Evolutionary conservation across 108 stramenopile genomes (phyloP).

Genomic region (Nannochloropsis granulata): DNA sequence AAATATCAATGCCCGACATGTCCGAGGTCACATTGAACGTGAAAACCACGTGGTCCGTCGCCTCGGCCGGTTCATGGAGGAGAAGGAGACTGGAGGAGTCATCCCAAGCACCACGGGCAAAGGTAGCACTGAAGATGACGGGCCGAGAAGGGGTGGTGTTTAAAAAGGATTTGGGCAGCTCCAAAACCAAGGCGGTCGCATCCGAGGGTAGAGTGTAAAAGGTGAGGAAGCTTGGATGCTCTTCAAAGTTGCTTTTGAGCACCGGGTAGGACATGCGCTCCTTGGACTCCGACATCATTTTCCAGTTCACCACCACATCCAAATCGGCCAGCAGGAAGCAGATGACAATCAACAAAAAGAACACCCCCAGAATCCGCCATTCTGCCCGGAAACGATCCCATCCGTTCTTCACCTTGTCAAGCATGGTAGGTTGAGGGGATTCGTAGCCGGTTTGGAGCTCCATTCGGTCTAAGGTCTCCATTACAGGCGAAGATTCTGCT

Average conservation of each 20-base stretch:
- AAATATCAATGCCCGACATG: not conserved
- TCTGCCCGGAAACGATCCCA: not conserved
- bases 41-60: slow-evolving; percentile 20
- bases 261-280: not conserved
- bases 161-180: not conserved
- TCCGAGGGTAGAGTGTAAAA: not conserved
- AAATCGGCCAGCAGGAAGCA: not conserved
- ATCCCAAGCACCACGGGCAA: slow-evolving; percentile 10
- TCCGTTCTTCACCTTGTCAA: not conserved
- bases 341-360: not conserved
- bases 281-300: not conserved
- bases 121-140: slow-evolving; percentile 13
- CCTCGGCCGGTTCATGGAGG: slow-evolving; percentile 26
- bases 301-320: not conserved
- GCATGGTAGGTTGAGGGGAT: not conserved
- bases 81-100: not conserved
- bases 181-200: not conserved
- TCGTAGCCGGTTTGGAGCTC: not conserved
- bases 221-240: not conserved
- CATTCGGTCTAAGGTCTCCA: not conserved
- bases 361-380: not conserved
- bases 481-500: not conserved
- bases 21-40: slow-evolving; percentile 6
- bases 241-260: not conserved
- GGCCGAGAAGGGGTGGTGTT: not conserved